phyloP scores from a whole-genome alignment of 2,329 filamentous ascomycete genomes.

The Fusarium equiseti region DNA sequence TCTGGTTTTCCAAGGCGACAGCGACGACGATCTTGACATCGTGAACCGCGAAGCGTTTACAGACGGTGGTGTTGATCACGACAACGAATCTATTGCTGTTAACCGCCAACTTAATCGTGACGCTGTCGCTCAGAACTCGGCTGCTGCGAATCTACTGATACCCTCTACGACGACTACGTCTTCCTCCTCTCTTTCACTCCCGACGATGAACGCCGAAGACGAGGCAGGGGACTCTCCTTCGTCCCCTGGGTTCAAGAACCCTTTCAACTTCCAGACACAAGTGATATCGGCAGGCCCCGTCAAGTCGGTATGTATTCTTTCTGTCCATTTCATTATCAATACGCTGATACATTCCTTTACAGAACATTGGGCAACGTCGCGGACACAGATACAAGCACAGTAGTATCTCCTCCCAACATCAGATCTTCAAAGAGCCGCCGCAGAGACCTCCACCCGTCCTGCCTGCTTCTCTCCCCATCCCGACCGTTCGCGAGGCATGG shows the following conservation, averaged over 20 bases:
- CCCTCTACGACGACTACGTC: conserved; percentile 28
- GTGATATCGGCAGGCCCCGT: conserved; percentile 79
- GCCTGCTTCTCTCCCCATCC: conserved; percentile 90
- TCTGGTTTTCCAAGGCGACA: conserved; percentile 43
- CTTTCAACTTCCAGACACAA: conserved; percentile 95
- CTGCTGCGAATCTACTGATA: conserved; percentile 36
- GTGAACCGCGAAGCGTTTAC: conserved; percentile 10
- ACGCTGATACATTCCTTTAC: conserved; percentile 15
- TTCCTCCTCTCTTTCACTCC: conserved; percentile 32
- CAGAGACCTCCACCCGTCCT: conserved; percentile 87
- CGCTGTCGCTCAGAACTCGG: conserved; percentile 31
- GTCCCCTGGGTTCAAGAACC: conserved; percentile 63
- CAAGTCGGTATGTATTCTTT: conserved; percentile 73
- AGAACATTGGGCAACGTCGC: conserved; percentile 91
- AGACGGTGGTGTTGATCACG: conserved; percentile 17
- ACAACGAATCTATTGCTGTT: conserved; percentile 23
- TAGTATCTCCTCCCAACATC: conserved; percentile 87
- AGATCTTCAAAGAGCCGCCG: conserved; percentile 95
- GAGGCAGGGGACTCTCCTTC: conserved; percentile 23
- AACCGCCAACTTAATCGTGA: conserved; percentile 35
- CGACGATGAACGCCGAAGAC: conserved; percentile 37
- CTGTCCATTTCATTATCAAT: not conserved
- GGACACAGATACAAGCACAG: conserved; percentile 99
- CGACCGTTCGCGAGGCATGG: conserved; percentile 88
- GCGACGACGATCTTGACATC: conserved; percentile 30